phyloP scores from a whole-genome alignment of 345 rosid species.

The Psidium friedrichsthalianum region DNA sequence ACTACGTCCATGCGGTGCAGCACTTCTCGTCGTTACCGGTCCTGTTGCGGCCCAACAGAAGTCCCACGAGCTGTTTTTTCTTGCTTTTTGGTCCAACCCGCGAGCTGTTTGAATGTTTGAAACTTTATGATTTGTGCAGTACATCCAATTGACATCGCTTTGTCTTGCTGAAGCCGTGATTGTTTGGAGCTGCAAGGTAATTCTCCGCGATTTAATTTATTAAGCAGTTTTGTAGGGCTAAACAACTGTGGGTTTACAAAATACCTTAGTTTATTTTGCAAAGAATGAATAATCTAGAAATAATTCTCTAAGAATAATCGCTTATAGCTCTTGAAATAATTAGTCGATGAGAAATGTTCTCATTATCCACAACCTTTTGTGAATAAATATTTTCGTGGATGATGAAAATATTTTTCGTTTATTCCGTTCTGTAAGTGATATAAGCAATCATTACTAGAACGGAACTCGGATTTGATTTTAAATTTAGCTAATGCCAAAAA shows the following conservation, averaged over 20 bases:
- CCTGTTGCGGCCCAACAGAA: not conserved
- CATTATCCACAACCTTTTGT: too few relatives aligned
- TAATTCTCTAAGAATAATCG: too few relatives aligned
- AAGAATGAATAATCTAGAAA: too few relatives aligned
- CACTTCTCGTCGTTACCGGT: not conserved
- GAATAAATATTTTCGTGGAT: too few relatives aligned
- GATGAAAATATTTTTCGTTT: too few relatives aligned
- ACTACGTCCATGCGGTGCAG: not conserved
- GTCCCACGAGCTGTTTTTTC: not conserved
- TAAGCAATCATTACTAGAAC: too few relatives aligned
- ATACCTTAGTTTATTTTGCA: not conserved
- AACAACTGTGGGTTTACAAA: not conserved
- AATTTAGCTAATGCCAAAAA: too few relatives aligned
- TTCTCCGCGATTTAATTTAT: not conserved
- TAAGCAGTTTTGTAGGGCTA: not conserved
- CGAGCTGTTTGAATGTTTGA: not conserved
- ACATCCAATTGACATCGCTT: not conserved
- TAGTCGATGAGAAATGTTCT: too few relatives aligned
- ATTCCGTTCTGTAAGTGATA: too few relatives aligned
- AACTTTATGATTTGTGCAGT: not conserved
- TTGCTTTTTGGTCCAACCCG: too few relatives aligned
- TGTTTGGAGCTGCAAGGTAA: not conserved
- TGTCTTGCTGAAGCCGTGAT: not conserved
- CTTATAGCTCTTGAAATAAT: too few relatives aligned
- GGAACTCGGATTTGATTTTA: too few relatives aligned